Evolutionary conservation across 352 stramenopile genomes (phyloP).

Genomic region (Thalassiosira hispida): DNA sequence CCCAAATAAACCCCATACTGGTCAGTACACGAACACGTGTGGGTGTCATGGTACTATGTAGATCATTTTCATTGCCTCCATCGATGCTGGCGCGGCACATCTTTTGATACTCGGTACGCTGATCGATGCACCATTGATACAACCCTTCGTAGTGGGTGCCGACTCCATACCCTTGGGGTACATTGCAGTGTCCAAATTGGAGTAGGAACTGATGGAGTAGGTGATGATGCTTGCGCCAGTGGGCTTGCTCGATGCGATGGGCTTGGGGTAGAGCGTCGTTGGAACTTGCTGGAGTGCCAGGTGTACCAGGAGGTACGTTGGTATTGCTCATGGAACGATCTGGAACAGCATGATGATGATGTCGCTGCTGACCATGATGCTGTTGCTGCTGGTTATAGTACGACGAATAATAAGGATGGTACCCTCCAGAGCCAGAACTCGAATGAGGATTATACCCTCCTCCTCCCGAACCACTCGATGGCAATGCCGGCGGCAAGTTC

Average conservation of each 20-base stretch:
- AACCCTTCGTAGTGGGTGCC: conserved; percentile 48
- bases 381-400: conserved; percentile 27
- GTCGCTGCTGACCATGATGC: neutral
- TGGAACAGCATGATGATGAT: neutral
- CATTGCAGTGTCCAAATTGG: conserved; percentile 52
- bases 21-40: conserved; percentile 23
- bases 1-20: conserved; percentile 43
- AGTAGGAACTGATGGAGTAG: conserved; percentile 45
- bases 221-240: conserved; percentile 41
- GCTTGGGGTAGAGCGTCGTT: neutral
- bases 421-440: neutral
- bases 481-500: conserved; percentile 4
- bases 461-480: neutral
- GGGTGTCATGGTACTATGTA: conserved; percentile 47
- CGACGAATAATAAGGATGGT: conserved; percentile 24
- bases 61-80: neutral
- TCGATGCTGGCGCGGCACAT: conserved; percentile 29
- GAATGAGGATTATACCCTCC: conserved; percentile 10
- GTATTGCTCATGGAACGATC: neutral
- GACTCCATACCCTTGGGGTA: conserved; percentile 47
- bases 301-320: neutral
- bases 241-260: neutral
- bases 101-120: conserved; percentile 37
- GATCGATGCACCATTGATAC: conserved; percentile 45
- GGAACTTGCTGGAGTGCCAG: too few species aligned